Conservation (phyloP, 1,284 basidiomycete genomes). For the Prillingera fragicola region DNA sequence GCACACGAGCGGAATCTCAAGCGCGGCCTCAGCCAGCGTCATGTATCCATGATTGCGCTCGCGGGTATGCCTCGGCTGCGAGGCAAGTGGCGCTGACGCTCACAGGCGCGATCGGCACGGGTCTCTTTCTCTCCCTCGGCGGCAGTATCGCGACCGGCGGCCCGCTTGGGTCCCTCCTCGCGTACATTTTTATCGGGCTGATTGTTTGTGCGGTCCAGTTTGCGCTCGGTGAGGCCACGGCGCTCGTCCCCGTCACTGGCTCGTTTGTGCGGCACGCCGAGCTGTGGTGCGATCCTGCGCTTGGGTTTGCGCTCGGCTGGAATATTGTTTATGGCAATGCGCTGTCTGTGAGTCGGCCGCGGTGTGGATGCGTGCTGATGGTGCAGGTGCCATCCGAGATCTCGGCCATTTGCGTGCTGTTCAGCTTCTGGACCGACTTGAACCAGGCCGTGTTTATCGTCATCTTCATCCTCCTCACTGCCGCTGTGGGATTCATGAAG, state of each 20-base stretch:
- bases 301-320: slow-evolving; percentile 34
- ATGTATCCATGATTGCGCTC: slow-evolving; percentile 33
- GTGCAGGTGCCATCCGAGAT: slow-evolving; percentile 22
- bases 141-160: slow-evolving; percentile 47
- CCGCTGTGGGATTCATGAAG: slow-evolving; percentile 15
- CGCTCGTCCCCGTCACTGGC: slow-evolving; percentile 24
- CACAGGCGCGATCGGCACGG: slow-evolving; percentile 50
- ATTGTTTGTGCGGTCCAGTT: slow-evolving; percentile 27
- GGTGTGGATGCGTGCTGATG: too few species aligned
- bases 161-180: slow-evolving; percentile 39
- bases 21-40: slow-evolving; percentile 24
- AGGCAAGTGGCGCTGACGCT: neutral
- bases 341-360: slow-evolving; percentile 21
- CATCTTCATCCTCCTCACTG: slow-evolving; percentile 17
- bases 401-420: slow-evolving; percentile 21
- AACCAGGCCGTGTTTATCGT: slow-evolving; percentile 18
- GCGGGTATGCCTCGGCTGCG: slow-evolving; percentile 22
- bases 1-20: slow-evolving; percentile 20
- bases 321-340: slow-evolving; percentile 28
- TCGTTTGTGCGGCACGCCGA: slow-evolving; percentile 29
- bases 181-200: slow-evolving; percentile 19
- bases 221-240: slow-evolving; percentile 26
- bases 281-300: slow-evolving; percentile 25
- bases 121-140: slow-evolving; percentile 73
- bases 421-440: slow-evolving; percentile 23